Conservation (phyloP, 139 green algal genomes). For the Chlamydomonas urium region DNA sequence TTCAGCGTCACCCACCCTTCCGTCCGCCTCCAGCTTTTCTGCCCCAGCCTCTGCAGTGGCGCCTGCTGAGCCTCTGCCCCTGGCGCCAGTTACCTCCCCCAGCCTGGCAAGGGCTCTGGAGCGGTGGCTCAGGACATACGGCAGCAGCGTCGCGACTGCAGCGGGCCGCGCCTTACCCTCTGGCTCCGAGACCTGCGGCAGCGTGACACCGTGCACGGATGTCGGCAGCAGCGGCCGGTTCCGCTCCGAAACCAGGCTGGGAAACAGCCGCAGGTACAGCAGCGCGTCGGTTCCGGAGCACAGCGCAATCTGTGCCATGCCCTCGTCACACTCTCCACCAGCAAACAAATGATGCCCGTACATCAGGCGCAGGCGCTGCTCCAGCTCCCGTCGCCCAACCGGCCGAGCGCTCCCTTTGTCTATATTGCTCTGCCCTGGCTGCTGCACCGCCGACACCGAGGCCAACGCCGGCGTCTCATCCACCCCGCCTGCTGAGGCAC, state of each 20-base stretch:
- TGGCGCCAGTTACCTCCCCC: too few relatives aligned
- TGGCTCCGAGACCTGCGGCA: conserved; percentile 43
- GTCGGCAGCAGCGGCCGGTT: conserved; percentile 8
- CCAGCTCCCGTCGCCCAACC: conserved; percentile 28
- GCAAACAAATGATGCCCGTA: conserved; percentile 71
- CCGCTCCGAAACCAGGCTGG: conserved; percentile 46
- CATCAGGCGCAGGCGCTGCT: conserved; percentile 52
- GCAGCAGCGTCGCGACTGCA: conserved; percentile 47
- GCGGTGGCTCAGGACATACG: conserved; percentile 73
- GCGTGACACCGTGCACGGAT: conserved; percentile 12
- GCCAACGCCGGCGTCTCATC: too few relatives aligned
- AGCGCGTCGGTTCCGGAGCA: conserved; percentile 23
- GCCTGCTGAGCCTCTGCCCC: too few relatives aligned
- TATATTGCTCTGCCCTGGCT: too few relatives aligned
- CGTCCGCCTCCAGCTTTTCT: too few relatives aligned
- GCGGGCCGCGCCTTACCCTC: background rate
- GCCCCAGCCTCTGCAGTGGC: too few relatives aligned
- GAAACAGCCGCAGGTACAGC: conserved; percentile 65
- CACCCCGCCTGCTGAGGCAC: too few relatives aligned
- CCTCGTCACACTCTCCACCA: conserved; percentile 63
- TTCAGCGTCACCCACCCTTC: too few relatives aligned
- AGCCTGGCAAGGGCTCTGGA: conserved; percentile 48
- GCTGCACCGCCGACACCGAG: too few relatives aligned
- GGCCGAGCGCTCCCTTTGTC: too few relatives aligned
- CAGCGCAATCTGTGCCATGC: conserved; percentile 70